Percentiles rank a stretch among this genome's conserved stretches.
phyloP scores from a whole-genome alignment of 2,329 filamentous ascomycete species.

The Colletotrichum spinosum region DNA sequence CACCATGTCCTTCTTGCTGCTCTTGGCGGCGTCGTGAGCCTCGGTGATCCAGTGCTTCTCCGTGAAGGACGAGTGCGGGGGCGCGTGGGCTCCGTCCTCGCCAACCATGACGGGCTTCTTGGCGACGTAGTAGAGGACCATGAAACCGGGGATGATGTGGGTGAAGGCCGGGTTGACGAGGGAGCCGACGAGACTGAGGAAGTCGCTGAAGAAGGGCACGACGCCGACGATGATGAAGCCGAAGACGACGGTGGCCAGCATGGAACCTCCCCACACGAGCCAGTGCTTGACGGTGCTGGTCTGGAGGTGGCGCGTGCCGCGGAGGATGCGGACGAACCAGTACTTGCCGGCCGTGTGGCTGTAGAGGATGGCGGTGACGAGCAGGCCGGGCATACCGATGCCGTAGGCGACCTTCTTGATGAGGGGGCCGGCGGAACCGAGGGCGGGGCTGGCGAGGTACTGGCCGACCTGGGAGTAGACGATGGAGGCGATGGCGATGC shows the following conservation, averaged over 20 bases:
- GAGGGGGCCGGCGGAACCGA: slow-evolving; percentile 55
- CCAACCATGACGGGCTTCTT: neutral
- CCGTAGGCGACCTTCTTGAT: slow-evolving; percentile 64
- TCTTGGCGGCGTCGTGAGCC: slow-evolving; percentile 13
- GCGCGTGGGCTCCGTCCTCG: neutral
- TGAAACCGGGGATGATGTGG: neutral
- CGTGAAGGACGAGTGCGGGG: neutral
- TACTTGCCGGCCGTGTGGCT: slow-evolving; percentile 63
- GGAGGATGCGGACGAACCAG: slow-evolving; percentile 61
- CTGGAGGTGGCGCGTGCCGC: slow-evolving; percentile 58
- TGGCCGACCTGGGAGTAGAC: slow-evolving; percentile 62
- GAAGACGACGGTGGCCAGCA: slow-evolving; percentile 56
- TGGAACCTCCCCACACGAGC: slow-evolving; percentile 57
- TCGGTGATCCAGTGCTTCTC: slow-evolving; percentile 8
- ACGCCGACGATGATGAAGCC: slow-evolving; percentile 57
- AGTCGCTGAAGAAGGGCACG: slow-evolving; percentile 64
- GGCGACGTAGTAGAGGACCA: slow-evolving; percentile 7
- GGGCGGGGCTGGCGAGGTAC: slow-evolving; percentile 57
- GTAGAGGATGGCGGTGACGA: slow-evolving; percentile 61
- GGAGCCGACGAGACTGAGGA: slow-evolving; percentile 58
- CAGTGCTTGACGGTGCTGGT: slow-evolving; percentile 59
- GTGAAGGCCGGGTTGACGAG: slow-evolving; percentile 16
- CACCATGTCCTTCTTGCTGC: slow-evolving; percentile 39
- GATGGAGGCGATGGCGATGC: slow-evolving; percentile 48
- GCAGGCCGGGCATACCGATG: slow-evolving; percentile 60